phyloP scores from a whole-genome alignment of 768 basidiomycete species.

The Rhodosporidiobolus sp. region DNA sequence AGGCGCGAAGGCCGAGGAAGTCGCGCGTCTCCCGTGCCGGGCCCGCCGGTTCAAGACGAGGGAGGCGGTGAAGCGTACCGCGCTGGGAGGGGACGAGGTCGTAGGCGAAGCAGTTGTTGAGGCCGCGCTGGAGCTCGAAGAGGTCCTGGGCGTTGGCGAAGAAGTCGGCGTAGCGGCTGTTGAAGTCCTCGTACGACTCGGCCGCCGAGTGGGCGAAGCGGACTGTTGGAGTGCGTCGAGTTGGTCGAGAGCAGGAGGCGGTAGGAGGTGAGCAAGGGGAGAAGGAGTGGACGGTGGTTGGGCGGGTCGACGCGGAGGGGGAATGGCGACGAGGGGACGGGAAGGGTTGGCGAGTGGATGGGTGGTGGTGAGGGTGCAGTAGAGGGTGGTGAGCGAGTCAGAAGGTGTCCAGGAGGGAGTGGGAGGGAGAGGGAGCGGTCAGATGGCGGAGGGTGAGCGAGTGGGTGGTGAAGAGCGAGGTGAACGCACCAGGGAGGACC shows the following conservation, averaged over 20 bases:
- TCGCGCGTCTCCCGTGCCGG: not conserved
- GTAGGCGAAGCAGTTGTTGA: conserved; percentile 99
- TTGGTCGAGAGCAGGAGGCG: not conserved
- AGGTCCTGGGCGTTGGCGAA: conserved; percentile 90
- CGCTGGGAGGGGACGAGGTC: conserved; percentile 82
- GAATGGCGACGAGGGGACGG: conserved; percentile 30
- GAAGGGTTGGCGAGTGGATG: not conserved
- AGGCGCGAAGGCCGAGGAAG: too few relatives aligned
- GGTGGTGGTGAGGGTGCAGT: not conserved
- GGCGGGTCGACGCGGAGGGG: too few relatives aligned
- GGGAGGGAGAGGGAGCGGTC: not conserved
- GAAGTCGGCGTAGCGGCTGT: conserved; percentile 86
- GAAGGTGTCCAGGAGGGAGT: not conserved
- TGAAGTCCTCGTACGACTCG: conserved; percentile 76
- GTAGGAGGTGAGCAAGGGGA: not conserved
- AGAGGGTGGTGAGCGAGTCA: not conserved
- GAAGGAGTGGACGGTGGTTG: not conserved
- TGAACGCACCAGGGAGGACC: conserved; percentile 20
- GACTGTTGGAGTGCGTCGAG: conserved; percentile 3
- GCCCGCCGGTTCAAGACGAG: not conserved
- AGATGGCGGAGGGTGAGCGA: not conserved
- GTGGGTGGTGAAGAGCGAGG: not conserved
- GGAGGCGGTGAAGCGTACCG: conserved; percentile 16
- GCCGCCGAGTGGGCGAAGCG: conserved; percentile 38
- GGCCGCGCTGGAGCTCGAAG: conserved; percentile 96